Conservation (phyloP, 345 rosid species). For the Lenwebbia sp. region DNA sequence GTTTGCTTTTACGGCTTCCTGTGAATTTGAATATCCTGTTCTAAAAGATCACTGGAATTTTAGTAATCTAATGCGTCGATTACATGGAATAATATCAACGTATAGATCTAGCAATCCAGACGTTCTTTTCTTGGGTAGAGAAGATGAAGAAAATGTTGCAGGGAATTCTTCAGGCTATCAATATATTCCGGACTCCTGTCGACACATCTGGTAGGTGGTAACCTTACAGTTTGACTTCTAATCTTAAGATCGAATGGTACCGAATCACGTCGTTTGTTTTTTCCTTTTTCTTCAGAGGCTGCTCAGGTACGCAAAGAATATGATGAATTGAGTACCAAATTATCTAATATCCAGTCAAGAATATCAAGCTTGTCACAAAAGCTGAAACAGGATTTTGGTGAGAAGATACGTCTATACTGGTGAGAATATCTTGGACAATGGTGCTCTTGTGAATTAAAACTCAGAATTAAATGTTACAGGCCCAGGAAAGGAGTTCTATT, state of each 20-base stretch:
- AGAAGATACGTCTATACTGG: conserved; percentile 7
- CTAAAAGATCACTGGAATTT: not conserved
- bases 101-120: conserved; percentile 1
- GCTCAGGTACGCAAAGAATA: conserved; percentile 75
- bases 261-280: not conserved
- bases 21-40: not conserved
- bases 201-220: conserved; percentile 48
- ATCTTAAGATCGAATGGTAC: not conserved
- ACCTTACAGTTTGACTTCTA: not conserved
- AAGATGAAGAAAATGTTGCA: conserved; percentile 53
- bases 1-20: conserved; percentile 17
- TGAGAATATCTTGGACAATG: not conserved
- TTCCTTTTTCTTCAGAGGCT: conserved; percentile 43
- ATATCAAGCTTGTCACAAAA: conserved; percentile 71
- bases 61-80: not conserved
- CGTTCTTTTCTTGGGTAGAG: conserved; percentile 73
- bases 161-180: conserved; percentile 60
- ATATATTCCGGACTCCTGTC: conserved; percentile 62
- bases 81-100: not conserved
- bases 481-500: conserved; percentile 80
- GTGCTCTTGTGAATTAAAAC: not conserved
- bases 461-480: conserved; percentile 31
- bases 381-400: conserved; percentile 84
- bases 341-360: conserved; percentile 76
- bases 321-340: conserved; percentile 60